A percentile compares a stretch with the other conserved stretches of the same genome.
These are phyloP conservation scores for Globisporangium iwayamae DNA, from an alignment of 352 stramenopile species.

Conservation along the genomic window DNA sequence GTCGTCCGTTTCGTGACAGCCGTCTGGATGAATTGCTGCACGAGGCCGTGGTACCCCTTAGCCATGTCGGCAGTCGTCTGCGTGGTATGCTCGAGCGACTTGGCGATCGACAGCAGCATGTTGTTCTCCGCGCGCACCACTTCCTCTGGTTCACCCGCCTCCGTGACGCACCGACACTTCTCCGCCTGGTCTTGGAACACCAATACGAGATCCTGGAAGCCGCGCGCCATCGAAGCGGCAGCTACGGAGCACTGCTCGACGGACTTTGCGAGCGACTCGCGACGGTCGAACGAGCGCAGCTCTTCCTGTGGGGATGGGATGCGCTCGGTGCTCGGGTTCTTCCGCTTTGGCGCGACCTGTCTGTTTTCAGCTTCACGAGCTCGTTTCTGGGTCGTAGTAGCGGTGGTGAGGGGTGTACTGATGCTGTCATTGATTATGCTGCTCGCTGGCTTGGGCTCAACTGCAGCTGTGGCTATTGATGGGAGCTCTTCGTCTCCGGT, in stretches of 20 bases:
- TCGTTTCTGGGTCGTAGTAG: not conserved
- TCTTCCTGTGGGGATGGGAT: not conserved
- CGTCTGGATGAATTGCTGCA: slow-evolving; percentile 27
- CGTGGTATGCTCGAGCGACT: slow-evolving; percentile 43
- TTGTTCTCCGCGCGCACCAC: slow-evolving; percentile 21
- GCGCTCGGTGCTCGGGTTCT: not conserved
- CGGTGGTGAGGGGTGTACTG: no score
- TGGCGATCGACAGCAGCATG: slow-evolving; percentile 33
- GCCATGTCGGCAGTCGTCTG: slow-evolving; percentile 40
- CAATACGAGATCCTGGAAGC: slow-evolving; percentile 37
- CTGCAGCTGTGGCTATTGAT: no score
- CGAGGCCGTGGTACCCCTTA: slow-evolving; percentile 36
- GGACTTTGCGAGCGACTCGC: slow-evolving; percentile 27
- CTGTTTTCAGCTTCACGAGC: not conserved
- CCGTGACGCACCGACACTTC: slow-evolving; percentile 21
- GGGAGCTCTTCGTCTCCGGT: not conserved
- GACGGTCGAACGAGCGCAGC: not conserved
- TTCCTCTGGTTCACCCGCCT: slow-evolving; percentile 7
- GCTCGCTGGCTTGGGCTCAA: not conserved
- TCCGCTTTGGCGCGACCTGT: slow-evolving; percentile 13
- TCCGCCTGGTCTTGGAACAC: slow-evolving; percentile 33
- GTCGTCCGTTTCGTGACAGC: slow-evolving; percentile 3
- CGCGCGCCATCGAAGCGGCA: slow-evolving; percentile 37
- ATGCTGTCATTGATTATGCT: not conserved
- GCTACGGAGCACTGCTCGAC: slow-evolving; percentile 50